A percentile compares a stretch with the other conserved stretches of the same genome.
These are phyloP conservation scores for Aspergillus fijiensis DNA, from an alignment of 2,329 filamentous ascomycete genomes.

Conservation along the genomic window DNA sequence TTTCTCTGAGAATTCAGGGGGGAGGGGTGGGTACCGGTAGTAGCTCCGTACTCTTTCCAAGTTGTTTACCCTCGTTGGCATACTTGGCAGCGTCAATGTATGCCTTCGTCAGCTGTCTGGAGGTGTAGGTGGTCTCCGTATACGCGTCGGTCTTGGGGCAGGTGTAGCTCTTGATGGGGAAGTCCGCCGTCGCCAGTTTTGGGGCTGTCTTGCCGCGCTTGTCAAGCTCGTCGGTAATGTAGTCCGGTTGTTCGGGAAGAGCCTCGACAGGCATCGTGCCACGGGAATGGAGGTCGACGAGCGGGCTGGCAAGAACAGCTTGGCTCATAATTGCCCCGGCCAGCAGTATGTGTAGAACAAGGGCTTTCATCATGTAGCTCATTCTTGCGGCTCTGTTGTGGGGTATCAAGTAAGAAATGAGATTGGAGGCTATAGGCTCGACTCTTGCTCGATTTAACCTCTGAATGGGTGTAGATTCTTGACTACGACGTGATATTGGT, in stretches of 20 bases:
- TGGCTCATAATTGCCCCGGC: not conserved
- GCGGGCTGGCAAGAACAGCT: too few relatives aligned
- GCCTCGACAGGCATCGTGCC: too few relatives aligned
- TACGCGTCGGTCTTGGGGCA: not conserved
- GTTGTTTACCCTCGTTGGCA: not conserved
- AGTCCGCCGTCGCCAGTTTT: not conserved
- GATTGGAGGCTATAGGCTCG: too few relatives aligned
- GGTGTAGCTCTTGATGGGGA: not conserved
- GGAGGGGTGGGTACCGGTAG: too few relatives aligned
- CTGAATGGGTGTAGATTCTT: too few relatives aligned
- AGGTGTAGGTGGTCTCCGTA: not conserved
- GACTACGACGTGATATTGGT: too few relatives aligned
- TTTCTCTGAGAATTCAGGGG: too few relatives aligned
- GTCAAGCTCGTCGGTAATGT: not conserved
- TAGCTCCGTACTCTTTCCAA: not conserved
- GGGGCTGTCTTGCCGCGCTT: not conserved
- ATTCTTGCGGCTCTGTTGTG: not conserved
- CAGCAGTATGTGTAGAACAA: not conserved
- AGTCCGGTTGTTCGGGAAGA: too few relatives aligned
- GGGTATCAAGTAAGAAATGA: not conserved
- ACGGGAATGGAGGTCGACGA: too few relatives aligned
- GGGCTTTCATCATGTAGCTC: not conserved
- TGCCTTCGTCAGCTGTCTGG: not conserved
- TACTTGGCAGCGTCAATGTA: not conserved
- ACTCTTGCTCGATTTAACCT: too few relatives aligned